Conservation (phyloP, 306 rosid species). For the Trichosanthes cucumerina region DNA sequence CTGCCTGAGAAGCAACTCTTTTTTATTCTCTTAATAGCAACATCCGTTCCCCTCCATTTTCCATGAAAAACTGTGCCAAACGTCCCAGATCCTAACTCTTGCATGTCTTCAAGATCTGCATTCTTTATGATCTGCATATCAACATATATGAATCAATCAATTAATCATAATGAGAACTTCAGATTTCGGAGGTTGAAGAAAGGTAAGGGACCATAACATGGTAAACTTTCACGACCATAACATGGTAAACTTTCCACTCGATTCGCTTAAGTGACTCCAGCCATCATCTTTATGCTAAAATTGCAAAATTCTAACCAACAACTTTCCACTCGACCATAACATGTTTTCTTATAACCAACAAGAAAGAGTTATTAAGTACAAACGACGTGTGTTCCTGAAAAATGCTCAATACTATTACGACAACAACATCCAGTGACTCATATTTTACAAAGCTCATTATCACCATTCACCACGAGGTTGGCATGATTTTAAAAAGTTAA, state of each 20-base stretch:
- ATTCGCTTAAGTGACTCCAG: background rate
- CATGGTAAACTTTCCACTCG: background rate
- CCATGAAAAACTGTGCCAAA: slow-evolving; percentile 96
- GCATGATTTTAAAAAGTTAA: background rate
- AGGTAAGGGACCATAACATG: background rate
- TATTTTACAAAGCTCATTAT: background rate
- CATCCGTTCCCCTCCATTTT: slow-evolving; percentile 97
- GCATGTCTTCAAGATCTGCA: slow-evolving; percentile 70
- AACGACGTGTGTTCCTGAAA: background rate
- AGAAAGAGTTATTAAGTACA: background rate
- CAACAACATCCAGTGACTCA: background rate
- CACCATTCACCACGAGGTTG: background rate
- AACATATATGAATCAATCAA: slow-evolving; percentile 16
- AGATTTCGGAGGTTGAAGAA: background rate
- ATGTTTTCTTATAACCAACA: background rate
- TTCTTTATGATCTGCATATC: slow-evolving; percentile 67
- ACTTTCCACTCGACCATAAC: too few relatives aligned
- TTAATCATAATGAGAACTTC: slow-evolving; percentile 4
- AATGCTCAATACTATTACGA: background rate
- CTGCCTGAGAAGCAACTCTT: slow-evolving; percentile 84
- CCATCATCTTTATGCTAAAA: background rate
- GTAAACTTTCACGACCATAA: background rate
- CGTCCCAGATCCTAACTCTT: slow-evolving; percentile 91
- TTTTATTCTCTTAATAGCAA: slow-evolving; percentile 89
- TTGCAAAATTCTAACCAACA: background rate